Conservation (phyloP, 495 filamentous ascomycete genomes). For the Lasiosphaeria ovina region DNA sequence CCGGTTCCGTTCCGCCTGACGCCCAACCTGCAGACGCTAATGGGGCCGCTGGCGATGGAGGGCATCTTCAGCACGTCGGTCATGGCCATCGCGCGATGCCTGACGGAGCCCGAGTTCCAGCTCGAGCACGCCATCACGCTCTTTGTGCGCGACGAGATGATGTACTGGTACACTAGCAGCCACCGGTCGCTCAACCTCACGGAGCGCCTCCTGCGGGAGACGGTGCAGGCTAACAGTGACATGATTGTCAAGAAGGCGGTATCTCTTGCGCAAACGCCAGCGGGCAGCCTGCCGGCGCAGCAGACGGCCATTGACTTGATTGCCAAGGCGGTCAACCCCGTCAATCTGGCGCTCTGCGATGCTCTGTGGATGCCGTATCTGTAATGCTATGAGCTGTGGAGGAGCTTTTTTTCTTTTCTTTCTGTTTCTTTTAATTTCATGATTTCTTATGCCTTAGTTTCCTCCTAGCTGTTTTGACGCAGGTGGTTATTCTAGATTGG, state of each 20-base stretch:
- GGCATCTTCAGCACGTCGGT: constrained; percentile 88
- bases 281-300: constrained; percentile 77
- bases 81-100: constrained; percentile 92
- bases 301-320: constrained; percentile 95
- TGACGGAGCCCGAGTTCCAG: constrained; percentile 88
- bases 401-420: constrained; percentile 1
- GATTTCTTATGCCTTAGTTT: too few relatives aligned
- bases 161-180: constrained; percentile 88
- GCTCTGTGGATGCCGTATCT: constrained; percentile 97
- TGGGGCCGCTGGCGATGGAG: constrained; percentile 93
- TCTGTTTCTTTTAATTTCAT: not conserved
- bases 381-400: constrained; percentile 36
- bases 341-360: constrained; percentile 79
- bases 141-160: constrained; percentile 96
- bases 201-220: constrained; percentile 74
- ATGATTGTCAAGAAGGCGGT: constrained; percentile 85
- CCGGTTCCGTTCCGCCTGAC: constrained; percentile 95
- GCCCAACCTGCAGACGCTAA: constrained; percentile 89
- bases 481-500: too few relatives aligned
- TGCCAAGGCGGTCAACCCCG: constrained; percentile 78
- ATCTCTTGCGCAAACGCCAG: constrained; percentile 66
- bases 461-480: too few relatives aligned
- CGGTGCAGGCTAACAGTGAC: constrained; percentile 85
- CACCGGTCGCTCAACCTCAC: constrained; percentile 60
- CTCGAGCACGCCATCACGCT: constrained; percentile 89